Evolutionary conservation across 2,329 filamentous ascomycete genomes (phyloP).

Genomic region (Fusarium oligoseptatum): DNA sequence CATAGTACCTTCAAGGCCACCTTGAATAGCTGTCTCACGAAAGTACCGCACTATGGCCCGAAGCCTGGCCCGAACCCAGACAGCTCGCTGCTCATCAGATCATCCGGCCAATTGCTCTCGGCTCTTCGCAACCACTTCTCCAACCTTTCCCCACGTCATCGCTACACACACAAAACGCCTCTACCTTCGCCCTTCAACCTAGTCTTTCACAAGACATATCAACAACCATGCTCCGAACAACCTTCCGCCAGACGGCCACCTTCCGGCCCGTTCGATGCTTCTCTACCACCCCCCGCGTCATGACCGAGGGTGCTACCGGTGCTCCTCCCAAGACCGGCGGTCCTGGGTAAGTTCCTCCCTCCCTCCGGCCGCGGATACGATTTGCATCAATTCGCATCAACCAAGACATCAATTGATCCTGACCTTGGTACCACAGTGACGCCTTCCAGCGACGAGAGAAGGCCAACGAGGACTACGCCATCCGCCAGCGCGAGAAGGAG

Average conservation of each 20-base stretch:
- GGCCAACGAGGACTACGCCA: conserved; percentile 86
- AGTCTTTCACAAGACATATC: conserved; percentile 19
- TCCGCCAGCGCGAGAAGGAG: conserved; percentile 88
- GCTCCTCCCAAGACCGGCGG: conserved; percentile 67
- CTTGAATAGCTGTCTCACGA: too few species aligned
- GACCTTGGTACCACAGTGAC: conserved; percentile 69
- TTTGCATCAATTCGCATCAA: conserved; percentile 21
- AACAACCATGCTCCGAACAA: conserved; percentile 75
- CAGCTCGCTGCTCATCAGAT: conserved; percentile 42
- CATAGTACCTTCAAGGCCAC: too few species aligned
- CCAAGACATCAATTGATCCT: conserved; percentile 6
- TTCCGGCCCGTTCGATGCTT: conserved; percentile 71
- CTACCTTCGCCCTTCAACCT: conserved; percentile 22
- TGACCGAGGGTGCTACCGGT: conserved; percentile 79
- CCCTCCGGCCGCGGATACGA: not conserved
- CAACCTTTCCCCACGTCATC: conserved; percentile 45
- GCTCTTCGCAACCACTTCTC: conserved; percentile 24
- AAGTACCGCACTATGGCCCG: conserved; percentile 28
- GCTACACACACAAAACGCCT: conserved; percentile 37
- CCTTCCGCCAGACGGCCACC: conserved; percentile 67
- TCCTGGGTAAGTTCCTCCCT: conserved; percentile 61
- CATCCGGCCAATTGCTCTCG: conserved; percentile 39
- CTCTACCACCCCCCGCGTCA: conserved; percentile 72
- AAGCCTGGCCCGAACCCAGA: conserved; percentile 22
- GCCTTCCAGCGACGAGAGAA: conserved; percentile 93